phyloP scores from a whole-genome alignment of 1,139 yeast genomes.

The Kodamaea suecica region DNA sequence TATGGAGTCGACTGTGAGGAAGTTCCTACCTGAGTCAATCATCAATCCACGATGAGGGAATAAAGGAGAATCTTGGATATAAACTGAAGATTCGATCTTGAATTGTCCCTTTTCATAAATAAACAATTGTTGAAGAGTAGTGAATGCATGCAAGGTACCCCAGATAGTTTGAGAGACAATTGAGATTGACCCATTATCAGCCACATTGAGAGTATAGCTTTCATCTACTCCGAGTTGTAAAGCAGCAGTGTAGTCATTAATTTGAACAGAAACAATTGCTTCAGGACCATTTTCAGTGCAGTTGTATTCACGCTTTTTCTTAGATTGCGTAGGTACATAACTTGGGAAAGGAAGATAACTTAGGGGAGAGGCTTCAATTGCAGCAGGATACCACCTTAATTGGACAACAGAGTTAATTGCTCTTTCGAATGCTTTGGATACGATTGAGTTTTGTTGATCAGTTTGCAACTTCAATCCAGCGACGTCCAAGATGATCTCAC shows the following conservation, averaged over 20 bases:
- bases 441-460: slow-evolving; percentile 7
- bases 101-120: slow-evolving; percentile 24
- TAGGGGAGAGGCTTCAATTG: slow-evolving; percentile 19
- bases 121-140: slow-evolving; percentile 44
- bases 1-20: slow-evolving; percentile 27
- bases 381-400: slow-evolving; percentile 30
- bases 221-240: slow-evolving; percentile 44
- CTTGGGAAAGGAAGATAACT: slow-evolving; percentile 15
- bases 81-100: slow-evolving; percentile 34
- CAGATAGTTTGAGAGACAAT: slow-evolving; percentile 37
- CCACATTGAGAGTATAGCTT: slow-evolving; percentile 29
- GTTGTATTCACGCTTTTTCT: slow-evolving; percentile 1
- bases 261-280: slow-evolving; percentile 11
- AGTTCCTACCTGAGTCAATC: slow-evolving; percentile 46
- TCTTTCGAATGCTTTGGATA: slow-evolving; percentile 20
- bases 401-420: slow-evolving; percentile 15
- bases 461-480: slow-evolving; percentile 7
- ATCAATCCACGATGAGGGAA: slow-evolving; percentile 46
- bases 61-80: slow-evolving; percentile 36
- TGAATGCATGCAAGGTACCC: slow-evolving; percentile 47
- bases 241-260: slow-evolving; percentile 27
- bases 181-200: slow-evolving; percentile 13
- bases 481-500: slow-evolving; percentile 10
- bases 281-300: too few relatives aligned
- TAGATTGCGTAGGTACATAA: slow-evolving; percentile 3